Percentiles rank a stretch among this genome's conserved stretches.
Conservation (phyloP, 2,329 filamentous ascomycete species). For the Colletotrichum navitas region DNA sequence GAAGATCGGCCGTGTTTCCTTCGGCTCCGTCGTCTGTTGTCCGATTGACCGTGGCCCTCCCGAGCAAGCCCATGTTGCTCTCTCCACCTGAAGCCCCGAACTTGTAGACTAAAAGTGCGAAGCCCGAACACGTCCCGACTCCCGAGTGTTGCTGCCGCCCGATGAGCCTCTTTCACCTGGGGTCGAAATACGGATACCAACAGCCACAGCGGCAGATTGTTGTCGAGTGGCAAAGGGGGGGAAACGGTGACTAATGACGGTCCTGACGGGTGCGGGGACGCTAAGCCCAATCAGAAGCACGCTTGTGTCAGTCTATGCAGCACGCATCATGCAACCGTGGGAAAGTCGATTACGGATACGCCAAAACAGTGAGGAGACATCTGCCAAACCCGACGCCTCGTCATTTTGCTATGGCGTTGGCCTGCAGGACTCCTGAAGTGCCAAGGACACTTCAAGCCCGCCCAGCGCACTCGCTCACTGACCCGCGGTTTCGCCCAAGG, state of each 20-base stretch:
- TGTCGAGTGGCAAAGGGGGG: not conserved
- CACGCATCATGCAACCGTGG: not conserved
- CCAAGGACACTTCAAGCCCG: not conserved
- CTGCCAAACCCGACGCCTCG: not conserved
- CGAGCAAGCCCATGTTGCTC: not conserved
- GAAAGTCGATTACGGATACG: slow-evolving; percentile 13
- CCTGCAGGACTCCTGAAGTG: not conserved
- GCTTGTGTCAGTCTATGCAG: slow-evolving; percentile 33
- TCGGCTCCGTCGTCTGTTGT: slow-evolving; percentile 4
- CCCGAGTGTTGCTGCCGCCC: not conserved
- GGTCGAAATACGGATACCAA: no score
- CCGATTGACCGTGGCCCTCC: slow-evolving; percentile 17
- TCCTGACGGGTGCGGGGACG: slow-evolving; percentile 24
- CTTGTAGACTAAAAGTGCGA: not conserved
- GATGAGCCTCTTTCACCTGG: no score
- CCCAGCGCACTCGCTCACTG: slow-evolving; percentile 3
- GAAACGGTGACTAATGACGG: not conserved
- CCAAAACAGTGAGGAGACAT: not conserved
- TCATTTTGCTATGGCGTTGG: not conserved
- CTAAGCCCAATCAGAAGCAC: slow-evolving; percentile 39
- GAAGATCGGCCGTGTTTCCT: slow-evolving; percentile 4
- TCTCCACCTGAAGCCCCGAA: not conserved
- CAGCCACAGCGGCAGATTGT: slow-evolving; percentile 10
- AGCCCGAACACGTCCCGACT: not conserved
- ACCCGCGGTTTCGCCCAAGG: not conserved